Percentiles rank a stretch among this genome's conserved stretches.
Evolutionary conservation across 208 protist genomes (phyloP).

Genomic region (Porcisia hertigi): DNA sequence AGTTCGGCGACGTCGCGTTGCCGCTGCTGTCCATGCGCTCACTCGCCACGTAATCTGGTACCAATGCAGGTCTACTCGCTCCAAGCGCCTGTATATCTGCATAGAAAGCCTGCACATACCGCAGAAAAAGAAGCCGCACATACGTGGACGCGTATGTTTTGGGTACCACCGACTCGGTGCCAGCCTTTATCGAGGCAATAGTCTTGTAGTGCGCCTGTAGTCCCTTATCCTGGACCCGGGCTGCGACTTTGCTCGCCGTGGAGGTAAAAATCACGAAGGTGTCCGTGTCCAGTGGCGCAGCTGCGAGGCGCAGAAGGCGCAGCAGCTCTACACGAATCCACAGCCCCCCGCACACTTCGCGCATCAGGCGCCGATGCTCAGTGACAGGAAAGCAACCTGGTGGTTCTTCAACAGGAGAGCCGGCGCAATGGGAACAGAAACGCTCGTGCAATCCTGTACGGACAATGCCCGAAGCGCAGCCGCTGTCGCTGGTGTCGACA

Average conservation of each 20-base stretch:
- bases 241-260: constrained; percentile 13
- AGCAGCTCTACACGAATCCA: constrained; percentile 52
- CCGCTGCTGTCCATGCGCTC: background rate
- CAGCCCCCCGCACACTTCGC: constrained; percentile 35
- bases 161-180: constrained; percentile 37
- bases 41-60: background rate
- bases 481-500: constrained; percentile 8
- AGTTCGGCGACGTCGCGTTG: background rate
- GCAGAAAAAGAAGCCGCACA: constrained; percentile 62
- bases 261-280: constrained; percentile 23
- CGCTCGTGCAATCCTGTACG: constrained; percentile 13
- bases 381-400: constrained; percentile 12
- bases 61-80: background rate
- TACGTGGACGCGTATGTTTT: constrained; percentile 52
- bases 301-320: constrained; percentile 33
- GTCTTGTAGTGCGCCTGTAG: constrained; percentile 36
- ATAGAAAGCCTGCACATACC: constrained; percentile 61
- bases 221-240: constrained; percentile 14
- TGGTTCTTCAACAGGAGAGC: constrained; percentile 14
- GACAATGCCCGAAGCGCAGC: constrained; percentile 6
- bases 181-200: constrained; percentile 29
- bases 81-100: constrained; percentile 28
- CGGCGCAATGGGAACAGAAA: background rate
- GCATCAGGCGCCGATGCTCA: constrained; percentile 20
- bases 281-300: constrained; percentile 34